phyloP scores from a whole-genome alignment of 2,329 filamentous ascomycete genomes.

The Dichotomopilus funicola region DNA sequence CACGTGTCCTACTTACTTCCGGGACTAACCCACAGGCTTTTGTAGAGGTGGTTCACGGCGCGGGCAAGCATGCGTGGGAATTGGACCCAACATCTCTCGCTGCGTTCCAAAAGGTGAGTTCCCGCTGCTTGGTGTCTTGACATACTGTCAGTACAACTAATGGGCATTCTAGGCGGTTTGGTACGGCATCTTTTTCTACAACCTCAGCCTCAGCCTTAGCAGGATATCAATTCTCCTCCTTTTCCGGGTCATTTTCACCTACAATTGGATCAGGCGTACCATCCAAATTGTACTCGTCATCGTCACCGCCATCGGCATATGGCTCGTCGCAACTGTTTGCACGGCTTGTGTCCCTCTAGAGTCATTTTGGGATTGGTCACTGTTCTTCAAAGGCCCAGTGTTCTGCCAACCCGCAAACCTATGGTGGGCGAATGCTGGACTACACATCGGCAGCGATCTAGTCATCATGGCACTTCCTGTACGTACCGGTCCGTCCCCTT shows the following conservation, averaged over 20 bases:
- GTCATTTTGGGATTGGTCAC: conserved; percentile 28
- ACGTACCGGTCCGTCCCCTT: not conserved
- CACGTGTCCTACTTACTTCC: not conserved
- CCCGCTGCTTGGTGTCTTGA: not conserved
- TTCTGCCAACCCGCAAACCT: conserved; percentile 23
- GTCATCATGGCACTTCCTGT: conserved; percentile 24
- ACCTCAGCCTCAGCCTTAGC: conserved; percentile 24
- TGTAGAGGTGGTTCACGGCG: conserved; percentile 19
- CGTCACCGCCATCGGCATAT: conserved; percentile 25
- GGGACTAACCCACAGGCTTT: not conserved
- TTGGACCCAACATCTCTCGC: conserved; percentile 10
- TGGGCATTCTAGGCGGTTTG: conserved; percentile 19
- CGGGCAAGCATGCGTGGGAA: conserved; percentile 23
- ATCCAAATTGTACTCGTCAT: conserved; percentile 24
- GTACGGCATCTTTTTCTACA: conserved; percentile 28
- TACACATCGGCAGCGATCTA: conserved; percentile 22
- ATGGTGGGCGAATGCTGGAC: conserved; percentile 24
- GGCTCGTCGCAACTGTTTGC: conserved; percentile 24
- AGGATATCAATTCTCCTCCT: conserved; percentile 29
- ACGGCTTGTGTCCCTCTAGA: conserved; percentile 28
- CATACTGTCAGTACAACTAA: not conserved
- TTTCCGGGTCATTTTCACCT: conserved; percentile 27
- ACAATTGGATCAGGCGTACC: conserved; percentile 28
- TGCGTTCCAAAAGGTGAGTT: conserved; percentile 16
- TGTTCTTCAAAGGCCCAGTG: conserved; percentile 14